These are phyloP conservation scores for Zymoseptoria pseudotritici DNA, from an alignment of 2,329 filamentous ascomycete genomes.

Conservation along the genomic window DNA sequence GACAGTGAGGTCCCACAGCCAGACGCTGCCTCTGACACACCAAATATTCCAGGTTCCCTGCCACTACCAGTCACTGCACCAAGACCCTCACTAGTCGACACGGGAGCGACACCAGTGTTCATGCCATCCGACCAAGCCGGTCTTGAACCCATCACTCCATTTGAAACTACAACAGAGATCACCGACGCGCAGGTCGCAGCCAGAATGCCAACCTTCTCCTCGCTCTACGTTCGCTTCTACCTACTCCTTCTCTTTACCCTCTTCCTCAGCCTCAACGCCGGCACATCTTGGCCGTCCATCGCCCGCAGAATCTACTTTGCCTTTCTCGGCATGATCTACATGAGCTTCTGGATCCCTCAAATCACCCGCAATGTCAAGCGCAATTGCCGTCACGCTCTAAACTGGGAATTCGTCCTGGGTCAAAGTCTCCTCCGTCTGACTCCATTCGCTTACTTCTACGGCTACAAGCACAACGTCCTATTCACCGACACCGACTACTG, in stretches of 20 bases:
- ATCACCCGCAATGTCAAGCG: slow-evolving; percentile 84
- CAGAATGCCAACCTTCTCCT: slow-evolving; percentile 38
- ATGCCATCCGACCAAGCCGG: slow-evolving; percentile 54
- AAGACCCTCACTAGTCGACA: slow-evolving; percentile 30
- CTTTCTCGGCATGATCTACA: slow-evolving; percentile 61
- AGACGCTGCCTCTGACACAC: slow-evolving; percentile 3
- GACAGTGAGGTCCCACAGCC: neutral
- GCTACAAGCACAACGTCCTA: slow-evolving; percentile 69
- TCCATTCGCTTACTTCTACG: slow-evolving; percentile 81
- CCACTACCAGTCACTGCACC: slow-evolving; percentile 46
- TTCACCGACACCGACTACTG: slow-evolving; percentile 63
- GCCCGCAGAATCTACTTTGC: slow-evolving; percentile 52
- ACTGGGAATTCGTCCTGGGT: slow-evolving; percentile 82
- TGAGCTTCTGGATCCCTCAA: slow-evolving; percentile 89
- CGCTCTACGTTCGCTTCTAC: slow-evolving; percentile 57
- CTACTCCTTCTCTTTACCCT: slow-evolving; percentile 51
- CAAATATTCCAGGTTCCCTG: slow-evolving; percentile 30
- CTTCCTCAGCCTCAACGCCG: slow-evolving; percentile 52
- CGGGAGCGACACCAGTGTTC: slow-evolving; percentile 47
- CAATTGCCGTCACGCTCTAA: slow-evolving; percentile 84
- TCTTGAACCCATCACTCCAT: slow-evolving; percentile 25
- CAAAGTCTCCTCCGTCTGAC: slow-evolving; percentile 71
- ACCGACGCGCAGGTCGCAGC: slow-evolving; percentile 12
- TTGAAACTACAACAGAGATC: slow-evolving; percentile 28
- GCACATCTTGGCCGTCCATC: slow-evolving; percentile 48